A percentile compares a stretch with the other conserved stretches of the same genome.
Conservation (phyloP, 2,329 filamentous ascomycete genomes). For the Pezicula neosporulosa region DNA sequence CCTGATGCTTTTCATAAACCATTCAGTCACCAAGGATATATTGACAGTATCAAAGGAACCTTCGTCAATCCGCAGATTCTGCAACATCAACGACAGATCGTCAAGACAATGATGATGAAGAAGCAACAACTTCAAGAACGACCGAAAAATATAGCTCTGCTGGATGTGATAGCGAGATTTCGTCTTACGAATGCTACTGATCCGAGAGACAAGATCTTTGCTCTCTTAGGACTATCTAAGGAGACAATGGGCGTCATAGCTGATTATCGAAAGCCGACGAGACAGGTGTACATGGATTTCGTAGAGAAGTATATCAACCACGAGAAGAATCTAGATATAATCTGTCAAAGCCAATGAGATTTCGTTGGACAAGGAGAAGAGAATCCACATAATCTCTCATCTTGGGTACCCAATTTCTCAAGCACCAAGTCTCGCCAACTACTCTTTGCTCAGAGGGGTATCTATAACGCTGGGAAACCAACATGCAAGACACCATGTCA, state of each 20-base stretch:
- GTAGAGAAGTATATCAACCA: neutral
- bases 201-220: constrained; percentile 14
- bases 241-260: constrained; percentile 8
- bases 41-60: neutral
- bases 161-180: constrained; percentile 16
- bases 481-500: constrained; percentile 1
- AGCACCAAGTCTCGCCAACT: neutral
- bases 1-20: constrained; percentile 3
- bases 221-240: constrained; percentile 10
- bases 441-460: constrained; percentile 1
- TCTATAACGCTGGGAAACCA: neutral
- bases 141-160: constrained; percentile 1
- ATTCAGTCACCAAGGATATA: neutral
- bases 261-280: constrained; percentile 10
- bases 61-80: constrained; percentile 1
- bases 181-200: constrained; percentile 6
- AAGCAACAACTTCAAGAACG: neutral
- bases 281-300: constrained; percentile 2
- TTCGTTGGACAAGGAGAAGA: neutral
- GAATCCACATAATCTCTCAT: neutral
- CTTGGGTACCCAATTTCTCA: constrained; percentile 3
- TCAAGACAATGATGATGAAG: neutral
- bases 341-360: constrained; percentile 13
- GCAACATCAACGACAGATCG: neutral
- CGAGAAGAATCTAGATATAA: constrained; percentile 12